Evolutionary conservation across 305 asterid genomes (phyloP).

Genomic region (Rubia tinctorum): DNA sequence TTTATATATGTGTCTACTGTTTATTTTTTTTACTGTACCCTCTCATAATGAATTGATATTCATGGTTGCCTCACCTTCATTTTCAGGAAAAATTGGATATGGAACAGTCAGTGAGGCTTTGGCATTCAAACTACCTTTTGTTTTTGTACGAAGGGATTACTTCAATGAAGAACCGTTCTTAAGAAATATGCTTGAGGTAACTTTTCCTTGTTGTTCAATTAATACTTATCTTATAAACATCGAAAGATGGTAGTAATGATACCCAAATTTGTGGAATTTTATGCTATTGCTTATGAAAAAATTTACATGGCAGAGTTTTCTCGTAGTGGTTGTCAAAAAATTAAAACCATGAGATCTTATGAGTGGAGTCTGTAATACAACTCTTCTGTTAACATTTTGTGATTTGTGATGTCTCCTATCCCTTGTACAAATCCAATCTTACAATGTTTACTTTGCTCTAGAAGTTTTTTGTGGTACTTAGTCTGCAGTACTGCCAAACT

Average conservation of each 20-base stretch:
- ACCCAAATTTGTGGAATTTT: not conserved
- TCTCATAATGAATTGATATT: constrained; percentile 15
- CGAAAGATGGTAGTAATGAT: not conserved
- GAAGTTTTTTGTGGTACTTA: not conserved
- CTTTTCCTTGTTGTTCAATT: not conserved
- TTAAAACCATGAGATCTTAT: not conserved
- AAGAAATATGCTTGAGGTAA: constrained; percentile 99
- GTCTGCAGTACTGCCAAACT: not conserved
- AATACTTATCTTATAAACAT: not conserved
- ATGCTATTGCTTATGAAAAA: not conserved
- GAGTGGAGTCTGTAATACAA: not conserved
- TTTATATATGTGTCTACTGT: not conserved
- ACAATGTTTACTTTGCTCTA: not conserved
- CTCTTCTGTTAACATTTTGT: not conserved
- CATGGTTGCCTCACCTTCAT: constrained; percentile 9
- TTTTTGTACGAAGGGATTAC: constrained; percentile 97
- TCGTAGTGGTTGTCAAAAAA: not conserved
- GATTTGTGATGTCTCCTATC: not conserved
- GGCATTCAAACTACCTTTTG: constrained; percentile 92
- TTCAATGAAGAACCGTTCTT: constrained; percentile 97
- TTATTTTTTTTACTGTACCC: constrained; percentile 4
- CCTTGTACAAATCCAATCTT: not conserved
- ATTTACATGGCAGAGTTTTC: not conserved
- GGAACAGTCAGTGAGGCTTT: constrained; percentile 98
- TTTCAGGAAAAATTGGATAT: constrained; percentile 96